phyloP scores from a whole-genome alignment of 2,329 filamentous ascomycete genomes.

The Ophiostoma tasmaniense region DNA sequence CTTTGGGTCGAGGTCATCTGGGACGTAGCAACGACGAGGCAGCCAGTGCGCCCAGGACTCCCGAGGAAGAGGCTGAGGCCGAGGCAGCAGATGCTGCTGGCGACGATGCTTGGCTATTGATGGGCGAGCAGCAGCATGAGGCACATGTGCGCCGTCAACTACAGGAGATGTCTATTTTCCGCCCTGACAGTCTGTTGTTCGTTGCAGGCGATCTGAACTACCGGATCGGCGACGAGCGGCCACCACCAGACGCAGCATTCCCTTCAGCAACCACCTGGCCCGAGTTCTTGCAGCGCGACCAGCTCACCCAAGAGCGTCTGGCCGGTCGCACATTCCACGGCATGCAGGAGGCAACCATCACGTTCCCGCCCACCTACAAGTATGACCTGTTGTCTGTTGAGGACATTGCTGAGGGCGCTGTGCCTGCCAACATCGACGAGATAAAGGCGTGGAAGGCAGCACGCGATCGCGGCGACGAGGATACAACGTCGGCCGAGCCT shows the following conservation, averaged over 20 bases:
- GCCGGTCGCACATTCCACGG: slow-evolving; percentile 69
- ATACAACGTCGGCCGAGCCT: slow-evolving; percentile 15
- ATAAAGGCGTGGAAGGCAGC: slow-evolving; percentile 14
- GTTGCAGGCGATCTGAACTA: slow-evolving; percentile 93
- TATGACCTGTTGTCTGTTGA: slow-evolving; percentile 44
- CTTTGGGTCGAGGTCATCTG: slow-evolving; percentile 9
- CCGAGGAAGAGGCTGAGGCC: slow-evolving; percentile 32
- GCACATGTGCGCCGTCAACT: slow-evolving; percentile 27
- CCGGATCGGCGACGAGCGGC: slow-evolving; percentile 63
- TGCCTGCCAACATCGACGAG: slow-evolving; percentile 26
- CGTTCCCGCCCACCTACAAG: slow-evolving; percentile 92
- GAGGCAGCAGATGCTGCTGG: slow-evolving; percentile 17
- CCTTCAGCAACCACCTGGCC: slow-evolving; percentile 57
- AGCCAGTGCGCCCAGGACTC: slow-evolving; percentile 19
- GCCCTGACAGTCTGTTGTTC: slow-evolving; percentile 68
- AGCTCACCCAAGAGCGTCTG: slow-evolving; percentile 63
- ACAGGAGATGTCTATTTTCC: slow-evolving; percentile 61
- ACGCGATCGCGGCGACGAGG: slow-evolving; percentile 12
- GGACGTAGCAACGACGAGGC: slow-evolving; percentile 21
- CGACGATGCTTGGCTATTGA: slow-evolving; percentile 30
- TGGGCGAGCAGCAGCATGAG: slow-evolving; percentile 17
- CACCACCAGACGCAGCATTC: slow-evolving; percentile 53
- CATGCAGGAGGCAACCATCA: slow-evolving; percentile 62
- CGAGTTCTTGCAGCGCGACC: slow-evolving; percentile 64
- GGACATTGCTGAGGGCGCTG: slow-evolving; percentile 25